Conservation (phyloP, 176 grass and related monocot species). For the Rhynchospora pubera region DNA sequence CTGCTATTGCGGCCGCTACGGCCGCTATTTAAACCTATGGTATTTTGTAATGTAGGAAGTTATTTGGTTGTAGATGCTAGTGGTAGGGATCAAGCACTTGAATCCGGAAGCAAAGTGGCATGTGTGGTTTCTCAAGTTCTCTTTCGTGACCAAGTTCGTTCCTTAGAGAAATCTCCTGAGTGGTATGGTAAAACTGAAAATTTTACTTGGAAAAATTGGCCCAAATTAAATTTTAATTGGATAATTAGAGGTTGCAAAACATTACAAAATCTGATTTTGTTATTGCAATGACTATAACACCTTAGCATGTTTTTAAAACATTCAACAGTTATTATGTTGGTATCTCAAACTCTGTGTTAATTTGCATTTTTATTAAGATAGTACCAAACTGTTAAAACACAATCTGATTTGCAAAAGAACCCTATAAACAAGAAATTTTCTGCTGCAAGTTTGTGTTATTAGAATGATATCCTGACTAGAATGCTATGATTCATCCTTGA, state of each 20-base stretch:
- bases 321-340: neutral
- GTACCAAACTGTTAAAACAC: too few relatives aligned
- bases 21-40: too few relatives aligned
- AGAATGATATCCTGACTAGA: neutral
- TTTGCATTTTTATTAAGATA: too few relatives aligned
- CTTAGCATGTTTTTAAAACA: neutral
- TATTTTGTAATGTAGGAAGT: slow-evolving; percentile 45
- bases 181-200: too few relatives aligned
- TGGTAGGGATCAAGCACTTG: slow-evolving; percentile 66
- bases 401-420: neutral
- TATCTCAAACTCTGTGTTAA: too few relatives aligned
- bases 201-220: too few relatives aligned
- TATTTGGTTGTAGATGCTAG: slow-evolving; percentile 70
- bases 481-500: too few relatives aligned
- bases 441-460: neutral
- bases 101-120: slow-evolving; percentile 87
- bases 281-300: too few relatives aligned
- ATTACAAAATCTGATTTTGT: too few relatives aligned
- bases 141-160: slow-evolving; percentile 51
- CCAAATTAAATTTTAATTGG: too few relatives aligned
- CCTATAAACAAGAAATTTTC: neutral
- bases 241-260: neutral
- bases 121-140: slow-evolving; percentile 79
- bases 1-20: too few relatives aligned
- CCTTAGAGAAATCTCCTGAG: slow-evolving; percentile 50